Evolutionary conservation across 169 alveolate species (phyloP), one percentile per base, ranked within the genome.

Genomic region (Besnoitia besnoiti): DNA sequence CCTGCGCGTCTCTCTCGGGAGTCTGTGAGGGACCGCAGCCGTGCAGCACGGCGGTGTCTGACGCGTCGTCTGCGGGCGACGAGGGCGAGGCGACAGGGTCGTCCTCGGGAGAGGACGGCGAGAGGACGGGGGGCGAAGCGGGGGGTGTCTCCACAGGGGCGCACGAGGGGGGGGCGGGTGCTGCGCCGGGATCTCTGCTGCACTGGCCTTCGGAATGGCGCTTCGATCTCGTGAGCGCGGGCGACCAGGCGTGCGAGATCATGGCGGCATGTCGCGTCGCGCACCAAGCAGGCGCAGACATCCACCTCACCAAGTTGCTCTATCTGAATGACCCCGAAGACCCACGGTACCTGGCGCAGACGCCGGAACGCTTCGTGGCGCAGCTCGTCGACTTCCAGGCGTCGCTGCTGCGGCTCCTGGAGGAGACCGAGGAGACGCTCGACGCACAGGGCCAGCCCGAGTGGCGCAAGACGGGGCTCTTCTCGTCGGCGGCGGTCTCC

Each of bases 241-340:
- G 96, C 39, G 96, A 94, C 85, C 96, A 94, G 76, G 92, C 93
- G n/a, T 94, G 96, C 85, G 96, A 94, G 85, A 94, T 94, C 77
- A 90, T 91, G 42, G 96, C 96, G 40, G 96, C 96, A 19, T 94
- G 96, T 24, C 80, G 91, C 35, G 91, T 85, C 61, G 91, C 91
- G 24, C 91, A 85, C 84, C 67, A 55, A 30, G 82, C 91, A 16
- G 91, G 91, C 24, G 84, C 55, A 1, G 67, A 55, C n/a, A 62
- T 85, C 44, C 62, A 61, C 61, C 67, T 85, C n/a, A 62, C 91
- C 62, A 85, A 85, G 59, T 62, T 85, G 44, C 84, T 85, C 44
- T 85, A 55, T n/a, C 47, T 85, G 7, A 55, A 79, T 46, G 91
- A 85, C 80, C 91, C 91, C 0, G 80, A 59, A 39, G 91, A 85